Conservation (phyloP, 768 basidiomycete genomes). For the Obba rivulosa region DNA sequence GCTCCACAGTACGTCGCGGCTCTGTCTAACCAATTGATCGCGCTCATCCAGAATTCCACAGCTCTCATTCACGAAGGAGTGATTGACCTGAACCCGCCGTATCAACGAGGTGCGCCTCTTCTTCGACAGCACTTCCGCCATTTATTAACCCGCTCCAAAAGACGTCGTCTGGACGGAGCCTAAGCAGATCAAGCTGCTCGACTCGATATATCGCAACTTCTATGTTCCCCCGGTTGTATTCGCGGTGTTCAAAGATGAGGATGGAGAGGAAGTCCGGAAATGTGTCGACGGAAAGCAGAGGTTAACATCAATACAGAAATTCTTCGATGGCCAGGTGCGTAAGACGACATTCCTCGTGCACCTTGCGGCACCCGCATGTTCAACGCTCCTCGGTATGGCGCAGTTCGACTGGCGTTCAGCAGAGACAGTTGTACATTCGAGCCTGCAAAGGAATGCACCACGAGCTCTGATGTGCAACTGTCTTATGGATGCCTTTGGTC, state of each 20-base stretch:
- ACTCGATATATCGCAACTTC: slow-evolving; percentile 49
- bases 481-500: no score
- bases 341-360: no score
- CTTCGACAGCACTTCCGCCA: neutral
- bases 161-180: slow-evolving; percentile 72
- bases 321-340: slow-evolving; percentile 41
- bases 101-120: slow-evolving; percentile 56
- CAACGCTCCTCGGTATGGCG: no score
- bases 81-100: slow-evolving; percentile 67
- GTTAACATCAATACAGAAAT: slow-evolving; percentile 41
- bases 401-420: no score
- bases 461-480: no score
- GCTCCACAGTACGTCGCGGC: slow-evolving; percentile 17
- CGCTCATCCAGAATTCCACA: slow-evolving; percentile 18
- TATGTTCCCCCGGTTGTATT: slow-evolving; percentile 50
- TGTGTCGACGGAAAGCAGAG: slow-evolving; percentile 54
- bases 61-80: slow-evolving; percentile 62
- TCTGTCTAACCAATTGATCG: neutral
- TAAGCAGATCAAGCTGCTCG: slow-evolving; percentile 55
- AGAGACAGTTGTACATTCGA: no score
- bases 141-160: slow-evolving; percentile 20
- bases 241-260: slow-evolving; percentile 33
- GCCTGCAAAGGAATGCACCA: no score
- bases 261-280: slow-evolving; percentile 34
- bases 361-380: no score